These are phyloP conservation scores for Tylopilus rubrobrunneus DNA, from an alignment of 768 basidiomycete genomes.

Conservation along the genomic window DNA sequence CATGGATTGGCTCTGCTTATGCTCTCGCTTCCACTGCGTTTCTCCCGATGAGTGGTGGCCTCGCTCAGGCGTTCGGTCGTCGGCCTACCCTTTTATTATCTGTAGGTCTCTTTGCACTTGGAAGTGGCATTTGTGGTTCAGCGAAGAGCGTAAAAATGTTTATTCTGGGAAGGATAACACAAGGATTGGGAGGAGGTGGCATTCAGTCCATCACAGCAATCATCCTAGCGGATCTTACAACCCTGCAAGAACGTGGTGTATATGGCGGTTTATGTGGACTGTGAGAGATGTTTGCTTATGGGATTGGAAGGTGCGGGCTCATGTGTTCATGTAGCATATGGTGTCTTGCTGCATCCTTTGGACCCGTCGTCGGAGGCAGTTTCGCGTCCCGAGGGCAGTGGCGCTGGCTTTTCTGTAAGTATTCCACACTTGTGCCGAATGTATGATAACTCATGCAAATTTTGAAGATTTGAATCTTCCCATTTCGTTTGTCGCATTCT, in stretches of 20 bases:
- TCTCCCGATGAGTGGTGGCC: conserved; percentile 35
- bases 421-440: too few relatives aligned
- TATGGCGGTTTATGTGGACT: conserved; percentile 32
- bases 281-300: too few relatives aligned
- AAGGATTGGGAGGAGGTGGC: conserved; percentile 40
- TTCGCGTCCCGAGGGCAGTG: too few relatives aligned
- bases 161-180: conserved; percentile 40
- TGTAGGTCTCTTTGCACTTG: conserved; percentile 37
- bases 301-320: too few relatives aligned
- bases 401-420: too few relatives aligned
- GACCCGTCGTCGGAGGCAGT: too few relatives aligned
- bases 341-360: too few relatives aligned
- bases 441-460: too few relatives aligned
- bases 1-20: conserved; percentile 46
- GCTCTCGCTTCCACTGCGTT: conserved; percentile 34
- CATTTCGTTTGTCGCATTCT: too few relatives aligned
- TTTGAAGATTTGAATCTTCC: too few relatives aligned
- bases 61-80: conserved; percentile 34
- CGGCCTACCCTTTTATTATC: conserved; percentile 29
- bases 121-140: conserved; percentile 40
- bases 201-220: conserved; percentile 38
- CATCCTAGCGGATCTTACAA: conserved; percentile 44
- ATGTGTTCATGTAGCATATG: too few relatives aligned
- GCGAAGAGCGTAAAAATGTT: conserved; percentile 39
- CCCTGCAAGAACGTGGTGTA: conserved; percentile 41